Evolutionary conservation across 1,139 yeast genomes (phyloP).

Genomic region (Tardiomyces depauwii): DNA sequence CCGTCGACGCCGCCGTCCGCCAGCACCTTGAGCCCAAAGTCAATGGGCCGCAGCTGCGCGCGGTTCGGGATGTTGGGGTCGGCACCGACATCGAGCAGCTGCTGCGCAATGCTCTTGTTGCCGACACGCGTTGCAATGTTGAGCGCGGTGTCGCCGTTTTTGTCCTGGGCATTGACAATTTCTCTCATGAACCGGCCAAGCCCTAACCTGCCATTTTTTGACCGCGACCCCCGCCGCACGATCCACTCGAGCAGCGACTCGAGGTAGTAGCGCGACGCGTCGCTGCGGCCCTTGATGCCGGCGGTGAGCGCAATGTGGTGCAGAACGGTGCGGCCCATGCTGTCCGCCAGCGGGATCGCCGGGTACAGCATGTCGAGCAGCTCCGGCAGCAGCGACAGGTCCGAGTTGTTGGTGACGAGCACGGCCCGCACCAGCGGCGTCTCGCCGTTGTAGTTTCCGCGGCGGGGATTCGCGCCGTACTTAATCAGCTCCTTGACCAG

Average conservation of each 20-base stretch:
- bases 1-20: background rate
- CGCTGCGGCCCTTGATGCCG: slow-evolving; percentile 57
- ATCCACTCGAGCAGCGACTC: slow-evolving; percentile 76
- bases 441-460: slow-evolving; percentile 80
- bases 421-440: slow-evolving; percentile 84
- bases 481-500: slow-evolving; percentile 63
- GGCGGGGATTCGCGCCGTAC: slow-evolving; percentile 53
- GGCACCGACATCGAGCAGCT: slow-evolving; percentile 77
- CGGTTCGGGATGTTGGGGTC: slow-evolving; percentile 69
- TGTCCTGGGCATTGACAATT: slow-evolving; percentile 67
- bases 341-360: slow-evolving; percentile 62
- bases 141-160: slow-evolving; percentile 63
- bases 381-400: slow-evolving; percentile 59
- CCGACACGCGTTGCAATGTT: slow-evolving; percentile 84
- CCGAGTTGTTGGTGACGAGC: slow-evolving; percentile 78
- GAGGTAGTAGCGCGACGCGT: slow-evolving; percentile 65
- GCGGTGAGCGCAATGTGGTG: slow-evolving; percentile 85
- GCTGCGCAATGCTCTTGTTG: slow-evolving; percentile 67
- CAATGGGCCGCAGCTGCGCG: slow-evolving; percentile 75
- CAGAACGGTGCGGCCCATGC: slow-evolving; percentile 70
- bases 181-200: slow-evolving; percentile 54
- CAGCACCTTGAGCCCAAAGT: slow-evolving; percentile 49
- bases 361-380: slow-evolving; percentile 68
- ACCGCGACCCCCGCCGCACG: slow-evolving; percentile 39
- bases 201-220: slow-evolving; percentile 33